Conservation (phyloP, 306 rosid genomes). For the Medicago lupulina region DNA sequence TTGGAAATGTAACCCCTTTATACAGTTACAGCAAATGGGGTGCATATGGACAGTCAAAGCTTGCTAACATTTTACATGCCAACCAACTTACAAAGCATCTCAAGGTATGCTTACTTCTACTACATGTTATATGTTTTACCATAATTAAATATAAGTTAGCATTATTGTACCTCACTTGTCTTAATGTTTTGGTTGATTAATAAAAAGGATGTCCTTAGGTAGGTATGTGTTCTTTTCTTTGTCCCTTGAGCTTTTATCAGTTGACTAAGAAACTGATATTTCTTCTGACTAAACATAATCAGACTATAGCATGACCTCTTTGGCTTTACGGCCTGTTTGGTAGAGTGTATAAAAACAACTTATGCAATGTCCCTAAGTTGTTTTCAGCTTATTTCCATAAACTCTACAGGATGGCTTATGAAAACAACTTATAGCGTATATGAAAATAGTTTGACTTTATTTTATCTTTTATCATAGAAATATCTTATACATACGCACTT, state of each 20-base stretch:
- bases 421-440: not conserved
- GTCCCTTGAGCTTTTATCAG: slow-evolving; percentile 22
- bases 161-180: slow-evolving; percentile 12
- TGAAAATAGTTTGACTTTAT: not conserved
- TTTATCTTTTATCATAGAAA: not conserved
- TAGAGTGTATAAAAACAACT: not conserved
- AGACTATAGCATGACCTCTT: not conserved
- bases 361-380: not conserved
- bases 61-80: slow-evolving; percentile 85
- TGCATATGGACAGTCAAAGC: slow-evolving; percentile 95
- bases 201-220: slow-evolving; percentile 19
- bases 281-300: not conserved
- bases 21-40: slow-evolving; percentile 67
- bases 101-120: slow-evolving; percentile 57
- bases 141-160: not conserved
- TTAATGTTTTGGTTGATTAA: slow-evolving; percentile 13
- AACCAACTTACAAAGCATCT: slow-evolving; percentile 73
- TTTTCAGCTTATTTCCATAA: not conserved
- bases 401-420: not conserved
- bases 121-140: not conserved
- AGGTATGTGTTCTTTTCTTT: slow-evolving; percentile 19
- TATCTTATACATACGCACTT: not conserved
- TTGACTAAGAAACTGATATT: slow-evolving; percentile 11
- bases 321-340: slow-evolving; percentile 1
- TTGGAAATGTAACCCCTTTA: slow-evolving; percentile 12